Percentiles rank a stretch among this genome's conserved stretches.
Conservation (phyloP, 169 alveolate species). For the Plasmodium inui region DNA sequence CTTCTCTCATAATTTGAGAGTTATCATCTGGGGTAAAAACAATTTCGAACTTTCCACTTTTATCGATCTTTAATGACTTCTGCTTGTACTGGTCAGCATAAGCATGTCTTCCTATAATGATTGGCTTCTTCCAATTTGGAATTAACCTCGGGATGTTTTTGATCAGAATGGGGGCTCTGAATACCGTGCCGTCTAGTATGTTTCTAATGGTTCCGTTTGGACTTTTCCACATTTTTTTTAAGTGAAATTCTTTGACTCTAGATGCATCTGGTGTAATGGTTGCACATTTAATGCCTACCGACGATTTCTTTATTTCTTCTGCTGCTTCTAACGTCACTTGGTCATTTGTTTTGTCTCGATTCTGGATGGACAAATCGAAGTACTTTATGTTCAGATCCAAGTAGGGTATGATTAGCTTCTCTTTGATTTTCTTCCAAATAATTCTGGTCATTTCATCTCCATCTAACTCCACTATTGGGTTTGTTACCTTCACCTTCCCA, state of each 20-base stretch:
- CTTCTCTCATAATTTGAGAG: conserved; percentile 71
- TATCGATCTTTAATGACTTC: conserved; percentile 86
- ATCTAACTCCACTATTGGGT: conserved; percentile 95
- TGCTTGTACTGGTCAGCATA: conserved; percentile 97
- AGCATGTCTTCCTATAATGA: conserved; percentile 96
- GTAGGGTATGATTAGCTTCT: conserved; percentile 92
- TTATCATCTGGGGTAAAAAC: conserved; percentile 89
- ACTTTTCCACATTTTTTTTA: conserved; percentile 95
- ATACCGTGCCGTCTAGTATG: conserved; percentile 95
- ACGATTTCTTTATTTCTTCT: conserved; percentile 90
- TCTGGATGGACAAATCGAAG: conserved; percentile 92
- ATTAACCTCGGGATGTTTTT: conserved; percentile 92
- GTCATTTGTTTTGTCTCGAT: conserved; percentile 95
- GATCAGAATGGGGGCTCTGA: conserved; percentile 95
- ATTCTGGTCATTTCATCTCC: conserved; percentile 97
- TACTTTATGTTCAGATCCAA: conserved; percentile 92
- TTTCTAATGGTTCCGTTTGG: conserved; percentile 97
- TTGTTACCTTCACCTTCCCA: conserved; percentile 49
- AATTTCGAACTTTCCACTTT: conserved; percentile 91
- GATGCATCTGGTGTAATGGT: conserved; percentile 98
- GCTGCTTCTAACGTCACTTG: conserved; percentile 97
- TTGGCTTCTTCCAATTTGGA: conserved; percentile 95
- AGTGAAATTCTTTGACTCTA: conserved; percentile 93
- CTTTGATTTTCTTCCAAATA: conserved; percentile 94
- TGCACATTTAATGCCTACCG: conserved; percentile 97